These are phyloP conservation scores for Debaryomyces fabryi DNA, from an alignment of 1,139 yeast genomes.

Conservation along the genomic window DNA sequence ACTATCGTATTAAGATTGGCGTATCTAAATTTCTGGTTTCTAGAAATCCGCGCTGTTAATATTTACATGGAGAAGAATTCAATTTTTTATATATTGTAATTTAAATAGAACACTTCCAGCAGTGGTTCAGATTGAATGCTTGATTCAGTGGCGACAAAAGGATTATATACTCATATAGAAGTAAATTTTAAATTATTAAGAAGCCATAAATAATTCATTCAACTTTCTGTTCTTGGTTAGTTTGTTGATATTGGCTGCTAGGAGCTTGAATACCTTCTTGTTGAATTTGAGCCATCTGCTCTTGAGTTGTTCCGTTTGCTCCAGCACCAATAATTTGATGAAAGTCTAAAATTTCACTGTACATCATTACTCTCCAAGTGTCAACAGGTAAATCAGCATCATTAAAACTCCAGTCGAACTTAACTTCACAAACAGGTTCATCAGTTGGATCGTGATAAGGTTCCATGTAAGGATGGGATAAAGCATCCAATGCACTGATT, in stretches of 20 bases:
- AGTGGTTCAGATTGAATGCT: neutral
- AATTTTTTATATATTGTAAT: neutral
- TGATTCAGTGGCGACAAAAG: neutral
- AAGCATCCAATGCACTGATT: conserved; percentile 87
- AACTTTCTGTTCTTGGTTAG: conserved; percentile 20
- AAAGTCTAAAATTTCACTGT: conserved; percentile 93
- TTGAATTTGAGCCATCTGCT: conserved; percentile 33
- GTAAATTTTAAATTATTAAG: neutral
- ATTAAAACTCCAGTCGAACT: conserved; percentile 97
- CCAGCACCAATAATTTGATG: conserved; percentile 67
- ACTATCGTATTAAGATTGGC: neutral
- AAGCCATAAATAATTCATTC: conserved; percentile 15
- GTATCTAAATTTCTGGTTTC: neutral
- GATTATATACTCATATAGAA: neutral
- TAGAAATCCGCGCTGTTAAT: neutral
- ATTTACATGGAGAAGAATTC: neutral
- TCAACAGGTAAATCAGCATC: conserved; percentile 98
- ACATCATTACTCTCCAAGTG: conserved; percentile 99
- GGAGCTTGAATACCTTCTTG: conserved; percentile 37
- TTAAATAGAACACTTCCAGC: neutral
- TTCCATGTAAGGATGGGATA: conserved; percentile 88
- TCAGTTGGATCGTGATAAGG: conserved; percentile 99
- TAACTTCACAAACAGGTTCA: conserved; percentile 91
- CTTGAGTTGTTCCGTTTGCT: conserved; percentile 22
- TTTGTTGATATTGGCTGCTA: conserved; percentile 14